Percentiles rank a stretch among this genome's conserved stretches.
Evolutionary conservation across 108 stramenopile species (phyloP).

Genomic region (Fragilariopsis cylindrus): DNA sequence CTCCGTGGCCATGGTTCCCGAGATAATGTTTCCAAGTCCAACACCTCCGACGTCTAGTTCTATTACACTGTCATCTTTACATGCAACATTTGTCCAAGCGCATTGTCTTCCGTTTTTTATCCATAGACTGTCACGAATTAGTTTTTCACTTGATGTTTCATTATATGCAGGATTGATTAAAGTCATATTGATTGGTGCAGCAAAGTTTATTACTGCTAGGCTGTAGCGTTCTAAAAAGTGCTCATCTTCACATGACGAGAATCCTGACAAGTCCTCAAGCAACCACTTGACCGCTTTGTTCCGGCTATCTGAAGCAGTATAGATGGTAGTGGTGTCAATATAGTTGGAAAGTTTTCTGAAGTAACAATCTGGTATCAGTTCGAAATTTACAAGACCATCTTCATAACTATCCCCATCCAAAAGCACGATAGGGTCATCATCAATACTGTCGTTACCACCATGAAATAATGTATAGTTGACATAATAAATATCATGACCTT

Average conservation of each 20-base stretch:
- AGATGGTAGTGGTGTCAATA: neutral
- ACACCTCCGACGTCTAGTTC: neutral
- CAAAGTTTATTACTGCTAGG: slow-evolving; percentile 1
- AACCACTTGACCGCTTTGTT: slow-evolving; percentile 5
- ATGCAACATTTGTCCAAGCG: neutral
- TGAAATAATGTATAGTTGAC: neutral
- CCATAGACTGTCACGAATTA: neutral
- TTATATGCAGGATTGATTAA: neutral
- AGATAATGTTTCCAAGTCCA: neutral
- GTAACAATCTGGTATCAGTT: slow-evolving; percentile 1
- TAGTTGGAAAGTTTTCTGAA: neutral
- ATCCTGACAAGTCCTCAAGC: neutral
- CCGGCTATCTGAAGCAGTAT: neutral
- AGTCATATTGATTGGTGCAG: neutral
- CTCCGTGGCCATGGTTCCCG: neutral
- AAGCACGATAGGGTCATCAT: neutral
- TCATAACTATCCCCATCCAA: neutral
- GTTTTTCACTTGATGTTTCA: neutral
- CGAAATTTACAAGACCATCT: neutral
- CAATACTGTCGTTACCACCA: neutral
- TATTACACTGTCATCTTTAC: neutral
- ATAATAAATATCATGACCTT: neutral
- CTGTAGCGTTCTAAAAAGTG: neutral
- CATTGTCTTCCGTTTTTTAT: neutral
- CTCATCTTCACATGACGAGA: neutral